Base-by-base conservation (phyloP, 1,139 yeast genomes). In the Yamadazyma diospyri region DNA sequence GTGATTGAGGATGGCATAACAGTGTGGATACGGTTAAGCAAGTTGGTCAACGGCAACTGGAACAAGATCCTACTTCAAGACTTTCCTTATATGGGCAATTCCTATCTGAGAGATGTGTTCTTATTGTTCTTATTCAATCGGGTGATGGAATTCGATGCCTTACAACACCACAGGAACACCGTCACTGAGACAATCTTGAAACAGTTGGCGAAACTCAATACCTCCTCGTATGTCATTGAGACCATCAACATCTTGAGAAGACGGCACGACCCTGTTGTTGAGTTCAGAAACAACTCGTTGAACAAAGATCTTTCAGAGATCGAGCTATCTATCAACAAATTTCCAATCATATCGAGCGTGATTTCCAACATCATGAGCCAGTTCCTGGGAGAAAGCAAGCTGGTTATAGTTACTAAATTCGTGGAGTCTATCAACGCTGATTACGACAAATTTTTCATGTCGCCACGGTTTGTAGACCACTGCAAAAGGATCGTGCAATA, bases 61-160 rank as follows among this genome's bases (percentile, higher is more conserved):
- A 64, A 62, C 33, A 51, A 50, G 27, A 41, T 68, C 18, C 48
- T 64, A 14, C 51, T 64, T 20, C 74, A 67, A 37, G 57, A 55
- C 19, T 67, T 51, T 37, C 69, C 71, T 1, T 69, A 64, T 35
- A 46, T 64, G 28, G 75, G 75, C 4, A 65, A 65, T 39, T 38
- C 53, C 0, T 48, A 50, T 16, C 68, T 63, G 66, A 48, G 74
- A 41, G 60, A 57, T 5, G 50, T 55, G 33, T 69, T 60, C 42
- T 43, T 50, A 2, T 40, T 64, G 30, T 55, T 44, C 27, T 52
- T 67, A 17, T 61, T 61, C 40, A 35, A 43, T 10, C 55, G 54
- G 25, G 47, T 64, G n/a, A 44, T 61, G 15, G 38, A 47, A 12
- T 55, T 40, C 34, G 43, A 59, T 11, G 39, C 40, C 16, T 40